Evolutionary conservation across 306 rosid species (phyloP).

Genomic region (Fagus crenata): DNA sequence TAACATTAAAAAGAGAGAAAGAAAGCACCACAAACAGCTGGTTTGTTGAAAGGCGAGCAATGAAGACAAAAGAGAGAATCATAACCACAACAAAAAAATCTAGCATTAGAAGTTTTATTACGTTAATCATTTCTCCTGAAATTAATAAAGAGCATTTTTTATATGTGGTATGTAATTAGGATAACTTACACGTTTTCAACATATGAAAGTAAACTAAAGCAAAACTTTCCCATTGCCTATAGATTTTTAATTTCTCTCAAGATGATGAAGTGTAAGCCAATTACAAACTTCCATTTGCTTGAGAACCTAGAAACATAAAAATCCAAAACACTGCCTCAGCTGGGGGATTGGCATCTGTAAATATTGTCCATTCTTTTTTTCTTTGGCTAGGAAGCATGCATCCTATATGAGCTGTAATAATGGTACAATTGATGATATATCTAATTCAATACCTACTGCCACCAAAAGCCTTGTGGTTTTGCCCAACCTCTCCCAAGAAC

Average conservation of each 20-base stretch:
- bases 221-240: not conserved
- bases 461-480: too few relatives aligned
- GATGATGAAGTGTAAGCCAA: not conserved
- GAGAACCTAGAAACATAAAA: not conserved
- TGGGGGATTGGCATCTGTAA: not conserved
- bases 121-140: not conserved
- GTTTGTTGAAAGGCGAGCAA: not conserved
- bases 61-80: conserved; percentile 1
- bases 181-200: not conserved
- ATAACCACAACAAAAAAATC: not conserved
- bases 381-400: not conserved
- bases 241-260: not conserved
- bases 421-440: not conserved
- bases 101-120: conserved; percentile 3
- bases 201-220: not conserved
- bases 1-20: not conserved
- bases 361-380: not conserved
- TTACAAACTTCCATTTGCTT: not conserved
- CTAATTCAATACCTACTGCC: not conserved
- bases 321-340: not conserved
- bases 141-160: not conserved
- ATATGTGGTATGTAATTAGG: not conserved
- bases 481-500: too few relatives aligned
- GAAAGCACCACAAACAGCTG: not conserved
- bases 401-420: not conserved